A percentile compares a stretch with the other conserved stretches of the same genome.
Conservation (phyloP, 1,139 yeast species). For the Hansenula sp. region DNA sequence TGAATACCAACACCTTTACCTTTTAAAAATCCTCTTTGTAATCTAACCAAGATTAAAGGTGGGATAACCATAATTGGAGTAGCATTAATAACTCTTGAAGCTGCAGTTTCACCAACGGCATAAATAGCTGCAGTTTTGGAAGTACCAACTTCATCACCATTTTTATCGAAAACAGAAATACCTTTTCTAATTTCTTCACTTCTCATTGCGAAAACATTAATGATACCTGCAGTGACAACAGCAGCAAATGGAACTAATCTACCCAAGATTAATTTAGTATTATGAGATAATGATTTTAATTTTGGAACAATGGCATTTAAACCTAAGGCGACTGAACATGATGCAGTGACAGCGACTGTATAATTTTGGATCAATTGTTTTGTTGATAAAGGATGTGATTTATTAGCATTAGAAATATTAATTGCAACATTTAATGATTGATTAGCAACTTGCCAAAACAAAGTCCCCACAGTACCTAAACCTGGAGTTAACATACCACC, state of each 20-base stretch:
- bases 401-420: conserved; percentile 93
- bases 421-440: conserved; percentile 96
- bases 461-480: conserved; percentile 81
- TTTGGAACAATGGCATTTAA: conserved; percentile 84
- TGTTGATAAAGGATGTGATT: conserved; percentile 84
- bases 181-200: conserved; percentile 91
- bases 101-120: conserved; percentile 97
- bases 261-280: conserved; percentile 65
- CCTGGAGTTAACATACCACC: conserved; percentile 97
- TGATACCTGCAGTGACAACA: conserved; percentile 93
- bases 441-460: conserved; percentile 97
- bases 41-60: conserved; percentile 71
- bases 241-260: conserved; percentile 97
- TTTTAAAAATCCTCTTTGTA: conserved; percentile 66
- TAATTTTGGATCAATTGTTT: conserved; percentile 74
- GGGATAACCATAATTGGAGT: conserved; percentile 97
- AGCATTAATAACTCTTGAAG: conserved; percentile 90
- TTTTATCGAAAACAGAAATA: conserved; percentile 60
- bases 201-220: conserved; percentile 92
- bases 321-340: conserved; percentile 94
- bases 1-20: conserved; percentile 64
- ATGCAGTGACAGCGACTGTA: conserved; percentile 85
- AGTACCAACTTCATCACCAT: conserved; percentile 68
- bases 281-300: conserved; percentile 61
- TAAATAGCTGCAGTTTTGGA: conserved; percentile 83